Conservation (phyloP, 345 rosid genomes). For the Dipteronia sinensis region DNA sequence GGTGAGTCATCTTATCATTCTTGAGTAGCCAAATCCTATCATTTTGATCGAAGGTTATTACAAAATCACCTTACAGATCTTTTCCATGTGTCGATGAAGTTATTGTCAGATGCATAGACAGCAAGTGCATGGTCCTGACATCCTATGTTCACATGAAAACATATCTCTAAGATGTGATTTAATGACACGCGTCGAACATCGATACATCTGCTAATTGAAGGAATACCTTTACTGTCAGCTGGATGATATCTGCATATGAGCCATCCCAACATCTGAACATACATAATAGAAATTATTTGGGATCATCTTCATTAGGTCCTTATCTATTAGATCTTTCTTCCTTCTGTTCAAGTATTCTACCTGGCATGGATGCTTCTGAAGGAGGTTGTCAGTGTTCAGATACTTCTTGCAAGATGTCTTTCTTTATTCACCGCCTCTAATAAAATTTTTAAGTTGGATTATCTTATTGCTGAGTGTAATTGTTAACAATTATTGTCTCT, state of each 20-base stretch:
- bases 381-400: neutral
- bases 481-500: neutral
- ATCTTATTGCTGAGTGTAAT: neutral
- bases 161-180: neutral
- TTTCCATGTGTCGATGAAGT: neutral
- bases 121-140: neutral
- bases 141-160: neutral
- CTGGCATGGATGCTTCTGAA: constrained; percentile 9
- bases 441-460: neutral
- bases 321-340: constrained; percentile 3
- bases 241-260: neutral
- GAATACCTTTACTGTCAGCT: neutral
- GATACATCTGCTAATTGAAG: neutral
- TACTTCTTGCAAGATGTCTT: neutral
- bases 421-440: neutral
- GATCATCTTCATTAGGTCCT: neutral
- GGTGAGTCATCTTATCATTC: neutral
- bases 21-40: neutral
- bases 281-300: neutral
- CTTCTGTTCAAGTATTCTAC: neutral
- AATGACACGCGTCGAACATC: neutral
- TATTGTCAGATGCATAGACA: neutral
- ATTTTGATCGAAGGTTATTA: neutral
- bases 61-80: neutral
- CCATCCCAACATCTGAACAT: neutral